Evolutionary conservation across 805 yeast genomes (phyloP), one percentile per base, ranked within the genome.

Genomic region (Starmerella vitae): DNA sequence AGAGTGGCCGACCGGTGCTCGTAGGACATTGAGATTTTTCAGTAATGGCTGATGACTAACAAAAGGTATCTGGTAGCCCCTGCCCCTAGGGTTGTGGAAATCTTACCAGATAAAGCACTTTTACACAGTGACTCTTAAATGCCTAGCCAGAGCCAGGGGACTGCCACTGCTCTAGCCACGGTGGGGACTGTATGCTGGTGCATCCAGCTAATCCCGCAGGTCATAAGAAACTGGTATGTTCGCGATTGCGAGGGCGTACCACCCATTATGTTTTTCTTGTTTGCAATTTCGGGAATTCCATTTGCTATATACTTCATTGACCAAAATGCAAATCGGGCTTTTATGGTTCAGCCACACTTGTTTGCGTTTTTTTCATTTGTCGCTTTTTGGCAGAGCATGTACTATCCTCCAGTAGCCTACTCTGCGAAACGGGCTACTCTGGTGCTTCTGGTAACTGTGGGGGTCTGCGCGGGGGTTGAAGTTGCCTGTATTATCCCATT

Each of bases 161-260:
- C 45, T 17, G 44, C 54, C 13, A 48, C 54, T 5, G 51, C 81
- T 14, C 65, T 84, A 39, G 95, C 84, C 1, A 85, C 94, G 10
- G 66, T 82, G 1, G 96, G 94, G 5, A 88, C 97, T 0, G 74
- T 86, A 2, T 68, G 81, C 42, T 88, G 96, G 96, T 86, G 96
- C 58, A 63, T 86, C 47, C 96, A 88, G 60, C 63, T 88, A 47
- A 66, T 85, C 1, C 96, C 96, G 2, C 97, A 82, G 54, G 76
- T 86, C 33, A 65, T 74, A 41, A 66, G 74, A 55, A 86, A 88
- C 55, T 85, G 71, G 62, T 66, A 67, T 42, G 69, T 70, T 7
- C 84, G 88, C 52, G 74, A 84, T 54, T 80, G 93, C 43, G 79
- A 76, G 20, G 96, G 97, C 0, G 61, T 86, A 8, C 94, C 94